Conservation (phyloP, 2,329 filamentous ascomycete species). For the Cephalotrichum gorgonifer region DNA sequence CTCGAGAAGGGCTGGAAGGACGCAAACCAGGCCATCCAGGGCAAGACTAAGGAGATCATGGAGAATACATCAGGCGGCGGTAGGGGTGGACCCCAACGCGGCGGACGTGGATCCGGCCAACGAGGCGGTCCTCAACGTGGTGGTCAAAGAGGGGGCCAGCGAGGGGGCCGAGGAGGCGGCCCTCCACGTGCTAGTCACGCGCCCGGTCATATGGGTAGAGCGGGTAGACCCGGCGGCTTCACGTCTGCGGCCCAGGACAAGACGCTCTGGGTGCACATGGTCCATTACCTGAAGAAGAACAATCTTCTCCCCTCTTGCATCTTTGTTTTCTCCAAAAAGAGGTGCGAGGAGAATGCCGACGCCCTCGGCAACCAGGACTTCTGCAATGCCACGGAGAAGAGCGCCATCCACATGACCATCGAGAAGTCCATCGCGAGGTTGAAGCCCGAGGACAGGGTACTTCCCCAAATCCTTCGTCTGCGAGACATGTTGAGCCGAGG, state of each 20-base stretch:
- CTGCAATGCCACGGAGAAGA: constrained; percentile 88
- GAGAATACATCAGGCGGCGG: constrained; percentile 20
- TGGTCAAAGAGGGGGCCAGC: constrained; percentile 40
- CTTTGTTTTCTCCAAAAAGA: constrained; percentile 97
- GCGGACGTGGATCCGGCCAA: constrained; percentile 16
- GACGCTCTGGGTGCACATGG: constrained; percentile 92
- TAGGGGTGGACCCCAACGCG: constrained; percentile 10
- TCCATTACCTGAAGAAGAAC: constrained; percentile 81
- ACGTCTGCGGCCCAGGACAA: constrained; percentile 89
- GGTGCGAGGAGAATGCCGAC: constrained; percentile 94
- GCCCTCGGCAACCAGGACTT: constrained; percentile 93
- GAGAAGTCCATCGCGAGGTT: constrained; percentile 87
- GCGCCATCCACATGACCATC: constrained; percentile 93
- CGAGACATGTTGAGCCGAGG: constrained; percentile 78
- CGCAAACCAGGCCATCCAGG: constrained; percentile 71
- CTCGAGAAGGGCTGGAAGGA: constrained; percentile 91
- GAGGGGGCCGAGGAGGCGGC: constrained; percentile 43
- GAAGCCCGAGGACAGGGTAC: constrained; percentile 75
- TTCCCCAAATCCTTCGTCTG: constrained; percentile 88
- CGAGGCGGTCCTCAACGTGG: constrained; percentile 32
- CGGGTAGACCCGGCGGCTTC: constrained; percentile 74
- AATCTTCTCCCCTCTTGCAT: constrained; percentile 86
- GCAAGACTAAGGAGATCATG: constrained; percentile 57
- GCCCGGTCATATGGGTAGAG: constrained; percentile 81
- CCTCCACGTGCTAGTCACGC: constrained; percentile 49